These are phyloP conservation scores for Tremella fuciformis DNA, from an alignment of 768 basidiomycete genomes.

Conservation along the genomic window DNA sequence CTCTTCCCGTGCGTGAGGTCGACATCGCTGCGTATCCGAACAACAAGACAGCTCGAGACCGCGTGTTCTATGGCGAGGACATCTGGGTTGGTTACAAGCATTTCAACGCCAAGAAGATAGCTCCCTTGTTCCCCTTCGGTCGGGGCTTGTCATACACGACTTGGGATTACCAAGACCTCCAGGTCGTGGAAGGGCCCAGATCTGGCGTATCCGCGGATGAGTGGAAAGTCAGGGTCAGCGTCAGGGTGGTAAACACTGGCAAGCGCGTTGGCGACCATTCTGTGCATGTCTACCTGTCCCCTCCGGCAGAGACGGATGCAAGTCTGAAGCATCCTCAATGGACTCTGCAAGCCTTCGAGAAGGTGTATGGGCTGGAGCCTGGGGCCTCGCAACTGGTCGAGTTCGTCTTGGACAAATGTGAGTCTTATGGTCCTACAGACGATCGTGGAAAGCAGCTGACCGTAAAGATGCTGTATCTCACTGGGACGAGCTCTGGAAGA, in stretches of 20 bases:
- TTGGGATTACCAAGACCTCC: conserved; percentile 60
- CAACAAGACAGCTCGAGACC: conserved; percentile 49
- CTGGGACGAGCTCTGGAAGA: conserved; percentile 40
- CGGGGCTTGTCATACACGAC: conserved; percentile 73
- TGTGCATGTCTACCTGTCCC: conserved; percentile 64
- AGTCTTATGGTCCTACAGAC: conserved; percentile 13
- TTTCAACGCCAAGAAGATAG: conserved; percentile 59
- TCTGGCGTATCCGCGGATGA: conserved; percentile 19
- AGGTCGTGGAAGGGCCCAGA: conserved; percentile 43
- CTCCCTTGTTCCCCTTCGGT: conserved; percentile 69
- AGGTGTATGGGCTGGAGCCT: conserved; percentile 48
- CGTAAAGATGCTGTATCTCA: conserved; percentile 42
- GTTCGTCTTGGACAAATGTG: conserved; percentile 50
- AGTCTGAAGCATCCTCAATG: conserved; percentile 33
- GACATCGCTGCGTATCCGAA: conserved; percentile 66
- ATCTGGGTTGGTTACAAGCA: conserved; percentile 56
- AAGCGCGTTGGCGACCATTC: conserved; percentile 61
- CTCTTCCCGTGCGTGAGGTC: conserved; percentile 60
- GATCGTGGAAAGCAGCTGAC: neutral
- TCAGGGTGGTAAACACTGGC: conserved; percentile 60
- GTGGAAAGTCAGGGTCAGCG: conserved; percentile 32
- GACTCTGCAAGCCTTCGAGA: conserved; percentile 59
- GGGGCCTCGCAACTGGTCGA: conserved; percentile 44
- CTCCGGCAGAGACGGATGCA: conserved; percentile 30
- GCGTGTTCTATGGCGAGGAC: conserved; percentile 36